Conservation (phyloP, 257 asterid genomes). For the Thymus mandschuricus region DNA sequence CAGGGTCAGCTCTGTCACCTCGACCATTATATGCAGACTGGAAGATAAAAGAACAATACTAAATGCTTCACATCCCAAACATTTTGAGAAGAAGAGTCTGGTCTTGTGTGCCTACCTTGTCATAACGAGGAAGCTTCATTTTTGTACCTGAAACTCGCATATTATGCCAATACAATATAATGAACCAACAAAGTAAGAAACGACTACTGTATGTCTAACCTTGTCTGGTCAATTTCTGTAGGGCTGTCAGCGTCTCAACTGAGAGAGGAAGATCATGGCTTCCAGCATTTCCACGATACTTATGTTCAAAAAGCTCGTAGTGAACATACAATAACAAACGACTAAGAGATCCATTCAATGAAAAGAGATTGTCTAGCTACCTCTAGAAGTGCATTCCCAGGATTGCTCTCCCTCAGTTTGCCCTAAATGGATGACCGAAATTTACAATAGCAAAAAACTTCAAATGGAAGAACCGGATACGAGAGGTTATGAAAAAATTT, state of each 20-base stretch:
- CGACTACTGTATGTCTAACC: slow-evolving; percentile 47
- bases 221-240: slow-evolving; percentile 72
- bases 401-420: slow-evolving; percentile 77
- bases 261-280: slow-evolving; percentile 96
- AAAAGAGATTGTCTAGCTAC: slow-evolving; percentile 39
- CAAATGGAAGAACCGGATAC: slow-evolving; percentile 19
- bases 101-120: slow-evolving; percentile 61
- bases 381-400: slow-evolving; percentile 90
- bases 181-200: slow-evolving; percentile 24
- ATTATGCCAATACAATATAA: slow-evolving; percentile 30
- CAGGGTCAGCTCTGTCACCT: slow-evolving; percentile 93
- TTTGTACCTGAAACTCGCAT: slow-evolving; percentile 56
- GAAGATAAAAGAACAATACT: slow-evolving; percentile 34
- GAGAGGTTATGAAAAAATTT: slow-evolving; percentile 25
- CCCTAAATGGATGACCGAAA: slow-evolving; percentile 49
- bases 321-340: slow-evolving; percentile 17
- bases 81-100: slow-evolving; percentile 33
- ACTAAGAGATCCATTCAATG: slow-evolving; percentile 11
- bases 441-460: slow-evolving; percentile 7
- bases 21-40: slow-evolving; percentile 93
- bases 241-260: slow-evolving; percentile 71
- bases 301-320: slow-evolving; percentile 20
- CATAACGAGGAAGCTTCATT: slow-evolving; percentile 91
- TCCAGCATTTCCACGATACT: slow-evolving; percentile 99
- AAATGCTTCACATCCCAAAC: slow-evolving; percentile 34